A percentile compares a stretch with the other conserved stretches of the same genome.
Evolutionary conservation across 2,329 filamentous ascomycete genomes (phyloP).

Genomic region (Ceratocystis cubensis): DNA sequence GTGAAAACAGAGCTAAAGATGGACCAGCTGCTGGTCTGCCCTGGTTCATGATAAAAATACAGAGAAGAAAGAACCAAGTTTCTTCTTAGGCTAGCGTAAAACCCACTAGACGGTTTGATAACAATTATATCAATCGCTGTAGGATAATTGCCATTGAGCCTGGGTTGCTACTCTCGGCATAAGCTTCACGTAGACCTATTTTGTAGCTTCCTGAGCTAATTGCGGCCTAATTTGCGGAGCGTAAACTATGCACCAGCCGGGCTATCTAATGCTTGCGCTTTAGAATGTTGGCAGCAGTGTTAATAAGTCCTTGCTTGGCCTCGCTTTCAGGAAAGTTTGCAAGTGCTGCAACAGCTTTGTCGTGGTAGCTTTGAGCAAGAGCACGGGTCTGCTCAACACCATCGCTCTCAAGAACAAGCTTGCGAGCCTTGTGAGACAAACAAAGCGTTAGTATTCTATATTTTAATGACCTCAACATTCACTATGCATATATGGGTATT

Average conservation of each 20-base stretch:
- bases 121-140: too few species aligned
- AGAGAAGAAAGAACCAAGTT: neutral
- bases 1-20: neutral
- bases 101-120: too few species aligned
- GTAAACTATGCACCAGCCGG: neutral
- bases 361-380: constrained; percentile 79
- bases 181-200: too few species aligned
- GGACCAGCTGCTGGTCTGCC: too few species aligned
- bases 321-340: constrained; percentile 80
- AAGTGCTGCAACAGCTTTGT: constrained; percentile 78
- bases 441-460: constrained; percentile 20
- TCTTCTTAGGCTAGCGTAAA: neutral
- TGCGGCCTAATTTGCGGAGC: neutral
- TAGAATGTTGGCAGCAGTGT: constrained; percentile 90
- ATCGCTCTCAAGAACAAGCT: constrained; percentile 69
- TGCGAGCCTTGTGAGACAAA: constrained; percentile 58
- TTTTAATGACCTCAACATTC: neutral
- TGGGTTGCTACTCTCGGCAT: too few species aligned
- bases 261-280: constrained; percentile 62
- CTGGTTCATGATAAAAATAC: constrained; percentile 13
- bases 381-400: constrained; percentile 86
- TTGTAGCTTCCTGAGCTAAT: neutral
- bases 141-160: too few species aligned
- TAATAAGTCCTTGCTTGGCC: constrained; percentile 77
- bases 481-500: constrained; percentile 4